These are phyloP conservation scores for Malbranchea zuffiana DNA, from an alignment of 2,329 filamentous ascomycete genomes.

Conservation along the genomic window DNA sequence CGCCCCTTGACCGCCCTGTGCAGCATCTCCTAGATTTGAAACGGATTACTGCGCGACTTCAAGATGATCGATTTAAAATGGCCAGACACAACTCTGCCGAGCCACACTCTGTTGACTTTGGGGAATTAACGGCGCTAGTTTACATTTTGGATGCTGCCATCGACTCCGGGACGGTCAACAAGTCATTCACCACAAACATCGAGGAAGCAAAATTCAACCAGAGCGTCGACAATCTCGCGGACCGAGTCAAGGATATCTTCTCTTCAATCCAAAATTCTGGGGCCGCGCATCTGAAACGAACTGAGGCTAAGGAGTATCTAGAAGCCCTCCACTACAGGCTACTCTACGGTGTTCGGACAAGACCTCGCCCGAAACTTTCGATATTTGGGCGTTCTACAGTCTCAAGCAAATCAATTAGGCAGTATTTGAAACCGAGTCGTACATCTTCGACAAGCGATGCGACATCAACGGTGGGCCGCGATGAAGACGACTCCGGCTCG, in stretches of 20 bases:
- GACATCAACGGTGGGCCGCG: too few species aligned
- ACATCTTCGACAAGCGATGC: too few species aligned
- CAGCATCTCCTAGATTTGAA: constrained; percentile 23
- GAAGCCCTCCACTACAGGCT: constrained; percentile 67
- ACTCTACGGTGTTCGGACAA: constrained; percentile 58
- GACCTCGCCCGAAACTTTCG: constrained; percentile 43
- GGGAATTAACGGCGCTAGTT: constrained; percentile 53
- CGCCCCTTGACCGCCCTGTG: constrained; percentile 20
- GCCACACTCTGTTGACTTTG: constrained; percentile 45
- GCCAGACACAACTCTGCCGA: constrained; percentile 13
- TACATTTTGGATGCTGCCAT: constrained; percentile 64
- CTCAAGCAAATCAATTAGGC: too few species aligned
- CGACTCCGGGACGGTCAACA: constrained; percentile 45
- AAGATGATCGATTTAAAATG: constrained; percentile 25
- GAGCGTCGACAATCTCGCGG: constrained; percentile 56
- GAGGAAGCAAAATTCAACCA: constrained; percentile 51
- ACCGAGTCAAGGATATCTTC: constrained; percentile 46
- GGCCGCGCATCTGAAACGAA: constrained; percentile 58
- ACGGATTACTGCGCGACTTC: constrained; percentile 22
- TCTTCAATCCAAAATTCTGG: constrained; percentile 62
- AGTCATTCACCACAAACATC: constrained; percentile 21
- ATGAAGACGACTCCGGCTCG: too few species aligned
- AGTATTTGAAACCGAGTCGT: too few species aligned
- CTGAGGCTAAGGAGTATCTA: constrained; percentile 65
- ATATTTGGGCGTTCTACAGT: constrained; percentile 22